Evolutionary conservation across 768 basidiomycete genomes (phyloP).

Genomic region (Kwoniella heveanensis): DNA sequence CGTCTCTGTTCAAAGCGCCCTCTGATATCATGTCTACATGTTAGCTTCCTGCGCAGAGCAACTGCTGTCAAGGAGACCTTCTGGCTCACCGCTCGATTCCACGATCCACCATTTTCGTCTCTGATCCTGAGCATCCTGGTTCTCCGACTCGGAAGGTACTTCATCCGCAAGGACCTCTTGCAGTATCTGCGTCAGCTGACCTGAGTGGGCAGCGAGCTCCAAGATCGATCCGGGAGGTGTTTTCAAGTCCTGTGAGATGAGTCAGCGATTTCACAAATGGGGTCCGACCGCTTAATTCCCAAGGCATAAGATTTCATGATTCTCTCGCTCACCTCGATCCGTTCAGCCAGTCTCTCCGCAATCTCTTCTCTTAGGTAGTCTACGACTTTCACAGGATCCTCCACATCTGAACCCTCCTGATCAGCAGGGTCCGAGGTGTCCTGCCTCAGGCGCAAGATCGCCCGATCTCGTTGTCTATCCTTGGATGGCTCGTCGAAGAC

Average conservation of each 20-base stretch:
- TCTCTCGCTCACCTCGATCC: slow-evolving; percentile 67
- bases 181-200: slow-evolving; percentile 84
- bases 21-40: slow-evolving; percentile 59
- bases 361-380: slow-evolving; percentile 92
- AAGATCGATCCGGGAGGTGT: slow-evolving; percentile 75
- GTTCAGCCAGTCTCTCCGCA: slow-evolving; percentile 85
- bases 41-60: neutral
- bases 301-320: no score
- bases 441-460: slow-evolving; percentile 63
- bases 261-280: no score
- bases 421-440: neutral
- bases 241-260: slow-evolving; percentile 94
- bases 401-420: slow-evolving; percentile 5
- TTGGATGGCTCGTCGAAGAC: slow-evolving; percentile 87
- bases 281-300: no score
- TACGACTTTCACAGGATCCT: slow-evolving; percentile 60
- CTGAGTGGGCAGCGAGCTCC: slow-evolving; percentile 87
- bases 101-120: slow-evolving; percentile 71
- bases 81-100: slow-evolving; percentile 74
- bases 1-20: slow-evolving; percentile 71
- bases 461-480: slow-evolving; percentile 72
- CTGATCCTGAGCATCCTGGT: slow-evolving; percentile 59
- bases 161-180: slow-evolving; percentile 43
- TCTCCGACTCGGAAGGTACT: slow-evolving; percentile 10
- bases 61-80: neutral